Evolutionary conservation across 257 asterid species (phyloP).

Genomic region (Penstemon newberryi): DNA sequence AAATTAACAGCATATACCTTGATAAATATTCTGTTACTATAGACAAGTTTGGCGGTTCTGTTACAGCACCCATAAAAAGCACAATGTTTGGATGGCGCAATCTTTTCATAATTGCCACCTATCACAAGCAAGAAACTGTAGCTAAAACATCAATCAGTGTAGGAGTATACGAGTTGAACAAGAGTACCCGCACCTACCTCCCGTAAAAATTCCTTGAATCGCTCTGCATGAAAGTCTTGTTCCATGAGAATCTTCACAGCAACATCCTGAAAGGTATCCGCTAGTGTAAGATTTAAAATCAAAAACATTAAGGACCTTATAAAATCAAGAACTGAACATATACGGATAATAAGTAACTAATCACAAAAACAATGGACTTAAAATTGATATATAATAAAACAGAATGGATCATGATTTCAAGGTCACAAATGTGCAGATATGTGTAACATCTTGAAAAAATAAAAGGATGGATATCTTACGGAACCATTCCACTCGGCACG

Average conservation of each 20-base stretch:
- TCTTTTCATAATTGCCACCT: slow-evolving; percentile 95
- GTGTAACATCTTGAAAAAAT: slow-evolving; percentile 22
- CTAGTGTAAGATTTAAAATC: slow-evolving; percentile 27
- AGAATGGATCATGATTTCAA: not conserved
- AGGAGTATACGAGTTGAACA: slow-evolving; percentile 17
- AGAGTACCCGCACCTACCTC: slow-evolving; percentile 52
- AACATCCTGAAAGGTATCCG: slow-evolving; percentile 69
- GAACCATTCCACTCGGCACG: slow-evolving; percentile 99
- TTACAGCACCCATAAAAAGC: slow-evolving; percentile 98
- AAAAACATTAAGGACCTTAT: slow-evolving; percentile 20
- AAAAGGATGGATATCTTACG: slow-evolving; percentile 56
- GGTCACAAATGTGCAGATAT: not conserved
- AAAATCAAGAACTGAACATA: slow-evolving; percentile 1
- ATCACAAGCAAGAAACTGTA: slow-evolving; percentile 33
- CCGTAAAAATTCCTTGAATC: slow-evolving; percentile 72
- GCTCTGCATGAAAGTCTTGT: slow-evolving; percentile 79
- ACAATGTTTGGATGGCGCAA: slow-evolving; percentile 97
- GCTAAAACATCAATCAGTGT: slow-evolving; percentile 24
- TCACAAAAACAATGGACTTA: slow-evolving; percentile 17
- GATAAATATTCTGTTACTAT: slow-evolving; percentile 92
- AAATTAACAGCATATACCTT: slow-evolving; percentile 45
- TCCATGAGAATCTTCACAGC: slow-evolving; percentile 99
- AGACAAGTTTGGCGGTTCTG: slow-evolving; percentile 85
- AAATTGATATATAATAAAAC: slow-evolving; percentile 7
- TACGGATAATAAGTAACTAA: slow-evolving; percentile 1